phyloP scores from a whole-genome alignment of 2,329 filamentous ascomycete genomes.

The Epichloe baconii region DNA sequence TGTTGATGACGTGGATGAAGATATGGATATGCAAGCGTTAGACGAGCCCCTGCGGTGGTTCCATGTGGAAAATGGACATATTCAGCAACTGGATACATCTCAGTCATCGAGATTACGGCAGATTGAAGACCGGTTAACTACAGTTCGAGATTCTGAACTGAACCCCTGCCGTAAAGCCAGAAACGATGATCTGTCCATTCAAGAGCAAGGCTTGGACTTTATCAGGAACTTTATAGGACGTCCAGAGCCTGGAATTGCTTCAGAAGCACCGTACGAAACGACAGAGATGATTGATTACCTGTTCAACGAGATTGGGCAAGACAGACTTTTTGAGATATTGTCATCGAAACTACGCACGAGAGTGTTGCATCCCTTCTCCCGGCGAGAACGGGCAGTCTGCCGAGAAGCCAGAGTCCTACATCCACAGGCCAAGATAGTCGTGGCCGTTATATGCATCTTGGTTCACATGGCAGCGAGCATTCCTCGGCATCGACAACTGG shows the following conservation, averaged over 20 bases:
- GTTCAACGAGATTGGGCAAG: constrained; percentile 61
- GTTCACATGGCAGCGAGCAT: constrained; percentile 79
- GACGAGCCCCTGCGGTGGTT: constrained; percentile 30
- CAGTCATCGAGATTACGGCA: constrained; percentile 31
- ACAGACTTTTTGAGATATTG: constrained; percentile 69
- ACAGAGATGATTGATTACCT: constrained; percentile 75
- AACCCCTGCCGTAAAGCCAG: constrained; percentile 55
- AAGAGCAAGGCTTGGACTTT: constrained; percentile 83
- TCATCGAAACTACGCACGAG: constrained; percentile 61
- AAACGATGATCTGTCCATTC: constrained; percentile 69
- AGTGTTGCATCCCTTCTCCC: constrained; percentile 38
- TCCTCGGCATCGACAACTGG: constrained; percentile 61
- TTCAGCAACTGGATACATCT: constrained; percentile 21
- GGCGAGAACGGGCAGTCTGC: constrained; percentile 21
- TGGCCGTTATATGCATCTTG: constrained; percentile 67
- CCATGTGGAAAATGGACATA: constrained; percentile 18
- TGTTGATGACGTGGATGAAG: constrained; percentile 38
- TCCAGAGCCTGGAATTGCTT: constrained; percentile 30
- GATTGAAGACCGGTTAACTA: constrained; percentile 35
- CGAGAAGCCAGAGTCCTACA: constrained; percentile 38
- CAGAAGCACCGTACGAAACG: constrained; percentile 37
- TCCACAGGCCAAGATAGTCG: constrained; percentile 57
- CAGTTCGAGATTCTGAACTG: constrained; percentile 51
- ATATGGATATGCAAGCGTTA: constrained; percentile 41
- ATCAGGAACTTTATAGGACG: constrained; percentile 79